phyloP scores from a whole-genome alignment of 225 moss, liverwort and hornwort species.

The Marchantia polymorpha region DNA sequence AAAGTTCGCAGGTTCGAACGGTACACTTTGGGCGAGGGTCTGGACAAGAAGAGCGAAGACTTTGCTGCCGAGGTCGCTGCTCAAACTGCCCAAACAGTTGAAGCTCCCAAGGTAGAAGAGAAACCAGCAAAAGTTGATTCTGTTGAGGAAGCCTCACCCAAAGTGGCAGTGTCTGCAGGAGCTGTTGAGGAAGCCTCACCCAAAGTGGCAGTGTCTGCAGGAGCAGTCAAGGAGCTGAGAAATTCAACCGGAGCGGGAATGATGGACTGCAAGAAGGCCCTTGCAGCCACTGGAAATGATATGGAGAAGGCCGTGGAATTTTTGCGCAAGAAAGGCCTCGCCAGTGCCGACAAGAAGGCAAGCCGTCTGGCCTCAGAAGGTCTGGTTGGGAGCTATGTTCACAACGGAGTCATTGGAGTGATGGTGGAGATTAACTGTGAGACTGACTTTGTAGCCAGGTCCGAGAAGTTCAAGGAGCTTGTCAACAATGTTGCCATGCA shows the following conservation, averaged over 20 bases:
- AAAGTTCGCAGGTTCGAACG: constrained; percentile 71
- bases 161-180: constrained; percentile 63
- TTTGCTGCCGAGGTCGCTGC: constrained; percentile 96
- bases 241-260: constrained; percentile 83
- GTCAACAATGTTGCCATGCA: constrained; percentile 83
- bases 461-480: constrained; percentile 76
- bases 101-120: constrained; percentile 25
- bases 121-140: constrained; percentile 38
- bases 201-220: constrained; percentile 63
- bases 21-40: constrained; percentile 84
- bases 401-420: constrained; percentile 77
- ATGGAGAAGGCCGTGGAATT: constrained; percentile 69
- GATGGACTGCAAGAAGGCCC: constrained; percentile 99
- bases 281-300: constrained; percentile 63
- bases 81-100: constrained; percentile 42
- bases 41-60: constrained; percentile 70
- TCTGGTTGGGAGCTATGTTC: constrained; percentile 78
- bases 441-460: constrained; percentile 90
- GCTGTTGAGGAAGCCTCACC: constrained; percentile 38
- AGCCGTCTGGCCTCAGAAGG: constrained; percentile 84
- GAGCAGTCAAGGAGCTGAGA: constrained; percentile 71
- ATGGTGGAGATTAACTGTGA: constrained; percentile 92
- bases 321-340: constrained; percentile 83
- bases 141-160: constrained; percentile 38
- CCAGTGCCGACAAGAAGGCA: constrained; percentile 89